Conservation (phyloP, 768 basidiomycete genomes). For the Galerina marginata region DNA sequence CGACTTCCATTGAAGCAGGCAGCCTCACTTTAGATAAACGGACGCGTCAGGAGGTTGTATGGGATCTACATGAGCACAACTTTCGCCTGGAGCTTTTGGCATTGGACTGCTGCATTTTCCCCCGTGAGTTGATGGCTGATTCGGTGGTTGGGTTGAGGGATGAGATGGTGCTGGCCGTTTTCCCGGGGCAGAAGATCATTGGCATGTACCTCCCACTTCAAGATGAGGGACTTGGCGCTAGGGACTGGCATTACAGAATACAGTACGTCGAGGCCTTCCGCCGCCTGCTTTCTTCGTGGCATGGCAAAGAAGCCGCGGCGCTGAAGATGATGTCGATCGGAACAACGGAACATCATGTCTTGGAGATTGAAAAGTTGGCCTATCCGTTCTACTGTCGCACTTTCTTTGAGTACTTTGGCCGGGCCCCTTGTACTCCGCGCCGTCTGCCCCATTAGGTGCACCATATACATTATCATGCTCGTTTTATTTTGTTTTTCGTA, state of each 20-base stretch:
- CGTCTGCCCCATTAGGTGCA: background rate
- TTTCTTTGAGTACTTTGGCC: constrained; percentile 11
- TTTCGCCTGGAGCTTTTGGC: constrained; percentile 17
- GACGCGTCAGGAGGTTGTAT: constrained; percentile 9
- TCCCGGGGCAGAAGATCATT: background rate
- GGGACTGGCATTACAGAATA: background rate
- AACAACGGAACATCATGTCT: background rate
- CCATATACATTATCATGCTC: background rate
- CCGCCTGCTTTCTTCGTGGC: background rate
- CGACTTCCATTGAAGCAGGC: background rate
- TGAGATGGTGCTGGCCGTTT: constrained; percentile 4
- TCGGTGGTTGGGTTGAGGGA: background rate
- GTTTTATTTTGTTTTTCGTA: background rate
- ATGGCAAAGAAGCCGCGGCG: background rate
- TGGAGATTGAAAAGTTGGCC: constrained; percentile 3
- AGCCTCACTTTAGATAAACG: background rate
- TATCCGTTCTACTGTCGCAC: constrained; percentile 17
- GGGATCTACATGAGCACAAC: constrained; percentile 21
- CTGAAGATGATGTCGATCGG: background rate
- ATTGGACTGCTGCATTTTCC: constrained; percentile 11
- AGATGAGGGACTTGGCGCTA: constrained; percentile 8
- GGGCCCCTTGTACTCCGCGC: constrained; percentile 10
- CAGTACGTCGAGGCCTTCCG: constrained; percentile 14
- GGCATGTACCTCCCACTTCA: background rate
- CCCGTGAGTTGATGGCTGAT: background rate